Base-by-base conservation (phyloP, 371 early-diverging fungal genomes). In the Mucor sp. region DNA sequence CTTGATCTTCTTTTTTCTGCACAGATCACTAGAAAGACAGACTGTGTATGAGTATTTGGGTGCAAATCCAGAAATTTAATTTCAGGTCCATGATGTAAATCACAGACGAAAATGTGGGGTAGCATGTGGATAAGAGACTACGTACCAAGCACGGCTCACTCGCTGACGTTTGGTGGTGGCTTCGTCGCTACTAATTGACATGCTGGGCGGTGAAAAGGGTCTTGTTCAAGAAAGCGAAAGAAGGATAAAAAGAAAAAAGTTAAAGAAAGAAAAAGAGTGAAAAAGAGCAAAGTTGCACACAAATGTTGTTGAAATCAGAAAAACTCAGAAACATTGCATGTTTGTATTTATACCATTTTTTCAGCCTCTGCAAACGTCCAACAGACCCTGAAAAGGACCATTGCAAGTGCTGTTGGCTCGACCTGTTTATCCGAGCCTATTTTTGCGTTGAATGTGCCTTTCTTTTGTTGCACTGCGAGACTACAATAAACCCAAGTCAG, bases 1-100 rank as follows among this genome's bases (percentile, higher is more conserved):
- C 63, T 87, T 87, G 33, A 87, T 85, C 74, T 87, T 89, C 59
- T 89, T 89, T 17, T 82, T 82, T 56, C 88, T 79, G 69, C 88
- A 87, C 15, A 80, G 63, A 68, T 87, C 87, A 69, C 89, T 83
- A 37, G 3, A 53, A 7, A 30, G 25, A 58, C 28, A 19, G 27
- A n/a, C 6, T 0, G 44, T 33, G 50, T 35, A 14, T 62, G 6
- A 17, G 30, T 48, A 15, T 27, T 19, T 50, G 19, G 1, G 11
- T 23, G 25, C 56, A n/a, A n/a, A 58, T 58, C n/a, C 19, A 32
- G 21, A 33, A 33, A 17, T 37, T 55, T n/a, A 25, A 6, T 25
- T 63, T 28, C 35, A 58, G 12, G 8, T 53, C 28, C 5, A 37
- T 41, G 19, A 15, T 48, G 32, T 62, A 17, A 23, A 50, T 35